These are phyloP conservation scores for Chalara sp. DNA, from an alignment of 2,329 filamentous ascomycete species.

Conservation along the genomic window DNA sequence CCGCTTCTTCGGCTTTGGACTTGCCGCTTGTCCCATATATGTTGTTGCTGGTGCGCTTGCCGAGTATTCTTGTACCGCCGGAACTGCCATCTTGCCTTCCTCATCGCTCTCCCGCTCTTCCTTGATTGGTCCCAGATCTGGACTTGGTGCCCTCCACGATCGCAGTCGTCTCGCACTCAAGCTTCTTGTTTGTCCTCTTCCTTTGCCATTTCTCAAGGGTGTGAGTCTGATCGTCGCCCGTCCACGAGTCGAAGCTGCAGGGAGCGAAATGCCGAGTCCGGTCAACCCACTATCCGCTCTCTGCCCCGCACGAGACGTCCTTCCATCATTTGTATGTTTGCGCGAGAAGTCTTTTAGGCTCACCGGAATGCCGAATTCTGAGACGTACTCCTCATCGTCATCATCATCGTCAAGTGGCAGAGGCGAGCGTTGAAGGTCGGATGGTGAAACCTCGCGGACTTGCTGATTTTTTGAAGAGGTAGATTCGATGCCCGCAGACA, in stretches of 20 bases:
- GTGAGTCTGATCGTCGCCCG: constrained; percentile 17
- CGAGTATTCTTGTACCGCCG: background rate
- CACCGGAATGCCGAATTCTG: constrained; percentile 20
- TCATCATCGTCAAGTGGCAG: constrained; percentile 9
- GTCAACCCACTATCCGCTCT: constrained; percentile 9
- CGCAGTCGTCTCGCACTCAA: constrained; percentile 18
- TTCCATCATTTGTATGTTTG: constrained; percentile 7
- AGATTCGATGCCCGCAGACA: constrained; percentile 27
- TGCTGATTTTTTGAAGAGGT: constrained; percentile 11
- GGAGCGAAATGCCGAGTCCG: constrained; percentile 20
- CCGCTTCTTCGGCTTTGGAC: constrained; percentile 22
- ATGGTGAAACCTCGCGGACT: constrained; percentile 25
- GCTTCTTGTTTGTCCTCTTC: constrained; percentile 20
- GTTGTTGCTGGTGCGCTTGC: constrained; percentile 13
- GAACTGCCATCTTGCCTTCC: constrained; percentile 5
- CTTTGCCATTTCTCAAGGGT: constrained; percentile 10
- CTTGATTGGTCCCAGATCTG: constrained; percentile 23
- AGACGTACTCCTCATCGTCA: constrained; percentile 14
- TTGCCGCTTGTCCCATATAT: constrained; percentile 7
- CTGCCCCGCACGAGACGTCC: constrained; percentile 14
- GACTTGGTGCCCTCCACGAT: constrained; percentile 26
- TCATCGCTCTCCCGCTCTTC: constrained; percentile 23
- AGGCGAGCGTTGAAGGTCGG: constrained; percentile 17
- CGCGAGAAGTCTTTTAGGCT: constrained; percentile 22
- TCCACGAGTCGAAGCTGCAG: constrained; percentile 16